These are phyloP conservation scores for Phanerodontia chrysosporium DNA, from an alignment of 768 basidiomycete species.

Conservation along the genomic window DNA sequence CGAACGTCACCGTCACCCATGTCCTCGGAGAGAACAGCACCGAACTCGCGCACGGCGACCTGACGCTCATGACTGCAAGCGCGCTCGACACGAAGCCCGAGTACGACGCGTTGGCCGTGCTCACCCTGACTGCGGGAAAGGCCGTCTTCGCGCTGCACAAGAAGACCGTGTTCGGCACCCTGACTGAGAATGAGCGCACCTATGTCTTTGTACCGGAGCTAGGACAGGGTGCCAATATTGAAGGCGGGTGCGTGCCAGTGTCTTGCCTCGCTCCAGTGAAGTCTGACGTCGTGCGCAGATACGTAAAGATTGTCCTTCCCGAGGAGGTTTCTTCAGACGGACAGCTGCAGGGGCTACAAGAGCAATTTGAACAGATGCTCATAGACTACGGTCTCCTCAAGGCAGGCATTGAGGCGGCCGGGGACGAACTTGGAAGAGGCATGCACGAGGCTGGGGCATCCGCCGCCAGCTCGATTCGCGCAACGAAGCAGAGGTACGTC, in stretches of 20 bases:
- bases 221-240: constrained; percentile 8
- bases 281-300: constrained; percentile 6
- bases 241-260: neutral
- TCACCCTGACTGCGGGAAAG: constrained; percentile 16
- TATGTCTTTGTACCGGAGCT: constrained; percentile 20
- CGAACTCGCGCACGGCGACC: neutral
- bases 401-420: constrained; percentile 20
- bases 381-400: constrained; percentile 22
- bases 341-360: constrained; percentile 15
- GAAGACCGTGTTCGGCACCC: constrained; percentile 19
- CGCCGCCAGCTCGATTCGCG: constrained; percentile 13
- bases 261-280: neutral
- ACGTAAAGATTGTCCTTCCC: constrained; percentile 17
- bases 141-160: constrained; percentile 17
- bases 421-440: constrained; percentile 21
- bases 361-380: constrained; percentile 19
- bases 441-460: constrained; percentile 17
- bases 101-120: neutral
- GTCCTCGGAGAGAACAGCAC: neutral
- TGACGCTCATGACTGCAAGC: neutral
- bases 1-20: constrained; percentile 1
- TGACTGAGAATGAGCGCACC: constrained; percentile 16
- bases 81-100: neutral
- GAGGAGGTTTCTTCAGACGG: neutral
- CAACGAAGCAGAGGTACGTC: constrained; percentile 11